These are phyloP conservation scores for Pterocarpus santalinus DNA, from an alignment of 306 rosid genomes.

Conservation along the genomic window DNA sequence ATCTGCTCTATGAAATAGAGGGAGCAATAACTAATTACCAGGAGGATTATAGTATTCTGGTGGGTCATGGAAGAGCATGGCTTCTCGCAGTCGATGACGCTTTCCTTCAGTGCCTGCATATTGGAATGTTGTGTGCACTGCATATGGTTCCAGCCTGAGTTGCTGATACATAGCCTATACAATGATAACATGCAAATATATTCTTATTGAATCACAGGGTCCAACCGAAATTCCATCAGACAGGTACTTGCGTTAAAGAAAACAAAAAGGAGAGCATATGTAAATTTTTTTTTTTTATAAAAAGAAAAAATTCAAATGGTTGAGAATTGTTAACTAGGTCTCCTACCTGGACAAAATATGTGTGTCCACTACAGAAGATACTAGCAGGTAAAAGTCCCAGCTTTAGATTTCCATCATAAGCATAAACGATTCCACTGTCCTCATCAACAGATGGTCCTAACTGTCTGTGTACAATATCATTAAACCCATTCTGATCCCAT, in stretches of 20 bases:
- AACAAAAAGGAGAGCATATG: slow-evolving; percentile 28
- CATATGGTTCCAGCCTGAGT: slow-evolving; percentile 88
- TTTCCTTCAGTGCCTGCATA: slow-evolving; percentile 95
- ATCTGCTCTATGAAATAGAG: slow-evolving; percentile 30
- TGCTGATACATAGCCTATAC: slow-evolving; percentile 88
- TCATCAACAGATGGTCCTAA: slow-evolving; percentile 82
- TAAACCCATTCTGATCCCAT: slow-evolving; percentile 98
- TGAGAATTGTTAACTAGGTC: slow-evolving; percentile 36
- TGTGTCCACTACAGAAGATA: slow-evolving; percentile 95
- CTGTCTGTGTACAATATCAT: slow-evolving; percentile 71
- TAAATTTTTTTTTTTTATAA: not conserved
- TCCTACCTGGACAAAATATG: slow-evolving; percentile 92
- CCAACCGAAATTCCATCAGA: slow-evolving; percentile 36
- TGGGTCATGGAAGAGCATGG: slow-evolving; percentile 88
- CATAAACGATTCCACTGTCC: slow-evolving; percentile 83
- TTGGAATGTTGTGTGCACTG: slow-evolving; percentile 94
- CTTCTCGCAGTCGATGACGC: slow-evolving; percentile 96
- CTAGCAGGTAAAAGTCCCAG: slow-evolving; percentile 91
- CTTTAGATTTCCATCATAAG: slow-evolving; percentile 91
- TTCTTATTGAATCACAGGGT: slow-evolving; percentile 30
- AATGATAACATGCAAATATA: slow-evolving; percentile 43
- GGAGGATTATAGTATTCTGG: slow-evolving; percentile 89
- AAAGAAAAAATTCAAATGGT: not conserved
- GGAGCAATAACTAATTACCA: slow-evolving; percentile 55
- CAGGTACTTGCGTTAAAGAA: slow-evolving; percentile 31